Percentiles rank a stretch among this genome's conserved stretches.
phyloP scores from a whole-genome alignment of 768 basidiomycete genomes.

The Macrolepiota fuliginosa region DNA sequence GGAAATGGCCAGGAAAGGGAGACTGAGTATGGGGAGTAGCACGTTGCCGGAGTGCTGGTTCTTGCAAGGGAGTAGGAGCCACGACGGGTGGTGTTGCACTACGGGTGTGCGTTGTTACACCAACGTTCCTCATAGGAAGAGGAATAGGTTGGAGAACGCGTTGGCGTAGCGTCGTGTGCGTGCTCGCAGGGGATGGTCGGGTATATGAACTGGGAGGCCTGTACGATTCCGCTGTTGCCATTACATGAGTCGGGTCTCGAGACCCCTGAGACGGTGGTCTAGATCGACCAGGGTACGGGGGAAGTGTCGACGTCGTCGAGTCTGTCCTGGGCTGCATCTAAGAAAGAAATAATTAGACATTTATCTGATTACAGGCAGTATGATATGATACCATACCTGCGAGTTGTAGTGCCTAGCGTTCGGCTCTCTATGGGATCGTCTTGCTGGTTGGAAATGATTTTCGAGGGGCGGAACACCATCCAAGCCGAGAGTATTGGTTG shows the following conservation, averaged over 20 bases:
- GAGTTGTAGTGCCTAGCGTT: neutral
- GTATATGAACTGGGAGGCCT: neutral
- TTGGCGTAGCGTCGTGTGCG: neutral
- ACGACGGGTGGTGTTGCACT: no score
- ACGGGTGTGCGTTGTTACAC: no score
- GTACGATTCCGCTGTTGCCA: neutral
- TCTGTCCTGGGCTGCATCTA: neutral
- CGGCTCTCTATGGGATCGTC: neutral
- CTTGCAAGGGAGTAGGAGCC: no score
- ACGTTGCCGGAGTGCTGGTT: no score
- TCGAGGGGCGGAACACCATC: neutral
- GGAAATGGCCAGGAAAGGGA: no score
- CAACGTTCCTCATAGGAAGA: neutral
- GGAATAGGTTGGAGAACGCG: neutral
- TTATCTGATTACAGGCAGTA: neutral
- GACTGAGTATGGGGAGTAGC: no score
- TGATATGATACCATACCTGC: neutral
- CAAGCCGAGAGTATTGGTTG: neutral
- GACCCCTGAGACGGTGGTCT: neutral
- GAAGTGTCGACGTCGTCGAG: neutral
- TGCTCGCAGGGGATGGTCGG: neutral
- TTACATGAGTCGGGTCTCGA: neutral
- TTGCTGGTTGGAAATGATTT: neutral
- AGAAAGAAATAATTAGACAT: neutral
- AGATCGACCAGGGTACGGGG: neutral